Percentiles rank a stretch among this genome's conserved stretches.
phyloP scores from a whole-genome alignment of 2,329 filamentous ascomycete genomes.

The Alternaria arborescens region DNA sequence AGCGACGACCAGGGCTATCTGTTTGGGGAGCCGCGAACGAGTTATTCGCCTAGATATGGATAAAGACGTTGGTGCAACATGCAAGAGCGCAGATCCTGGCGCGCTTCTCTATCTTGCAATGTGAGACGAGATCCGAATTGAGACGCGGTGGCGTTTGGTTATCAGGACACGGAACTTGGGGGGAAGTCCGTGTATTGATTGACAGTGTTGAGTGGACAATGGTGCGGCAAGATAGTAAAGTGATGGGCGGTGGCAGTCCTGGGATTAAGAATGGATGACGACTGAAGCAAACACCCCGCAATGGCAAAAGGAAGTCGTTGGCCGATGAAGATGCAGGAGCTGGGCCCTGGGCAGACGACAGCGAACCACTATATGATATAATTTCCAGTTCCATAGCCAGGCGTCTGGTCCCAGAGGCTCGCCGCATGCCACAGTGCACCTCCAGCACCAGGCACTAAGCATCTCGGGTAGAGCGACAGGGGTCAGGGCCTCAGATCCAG shows the following conservation, averaged over 20 bases:
- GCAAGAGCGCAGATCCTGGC: conserved; percentile 23
- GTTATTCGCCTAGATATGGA: conserved; percentile 42
- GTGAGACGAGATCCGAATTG: conserved; percentile 18
- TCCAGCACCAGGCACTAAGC: conserved; percentile 4
- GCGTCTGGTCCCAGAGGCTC: background rate
- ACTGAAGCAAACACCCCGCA: conserved; percentile 8
- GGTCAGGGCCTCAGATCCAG: conserved; percentile 8
- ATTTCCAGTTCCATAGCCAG: conserved; percentile 9
- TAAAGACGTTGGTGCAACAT: conserved; percentile 33
- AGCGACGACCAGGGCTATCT: conserved; percentile 19
- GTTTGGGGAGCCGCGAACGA: conserved; percentile 37
- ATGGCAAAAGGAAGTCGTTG: background rate
- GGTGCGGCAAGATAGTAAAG: conserved; percentile 5
- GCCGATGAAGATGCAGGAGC: background rate
- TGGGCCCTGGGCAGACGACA: conserved; percentile 3
- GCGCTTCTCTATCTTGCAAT: conserved; percentile 21
- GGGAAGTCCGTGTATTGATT: conserved; percentile 7
- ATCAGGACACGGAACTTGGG: conserved; percentile 15
- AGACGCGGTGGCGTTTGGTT: conserved; percentile 11
- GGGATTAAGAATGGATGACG: background rate
- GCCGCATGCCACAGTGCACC: conserved; percentile 11
- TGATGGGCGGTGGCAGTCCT: conserved; percentile 2
- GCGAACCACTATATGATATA: conserved; percentile 17
- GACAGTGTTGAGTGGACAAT: conserved; percentile 3
- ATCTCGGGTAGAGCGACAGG: conserved; percentile 24